A percentile compares a stretch with the other conserved stretches of the same genome.
Evolutionary conservation across 2,329 filamentous ascomycete genomes (phyloP).

Genomic region (Magnaporthiopsis incrustans): DNA sequence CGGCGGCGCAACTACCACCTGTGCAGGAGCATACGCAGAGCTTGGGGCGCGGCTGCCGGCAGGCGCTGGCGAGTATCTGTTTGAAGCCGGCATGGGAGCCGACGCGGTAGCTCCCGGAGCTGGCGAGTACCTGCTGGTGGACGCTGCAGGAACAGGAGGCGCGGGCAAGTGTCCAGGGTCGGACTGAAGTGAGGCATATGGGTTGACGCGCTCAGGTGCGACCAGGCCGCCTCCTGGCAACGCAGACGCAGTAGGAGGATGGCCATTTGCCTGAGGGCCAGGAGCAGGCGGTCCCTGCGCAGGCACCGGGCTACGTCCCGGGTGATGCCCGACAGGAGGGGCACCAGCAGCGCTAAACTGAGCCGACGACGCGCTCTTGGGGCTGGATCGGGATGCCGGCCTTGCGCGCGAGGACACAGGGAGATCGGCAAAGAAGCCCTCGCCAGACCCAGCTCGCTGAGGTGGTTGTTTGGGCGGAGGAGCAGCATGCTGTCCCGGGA

Average conservation of each 20-base stretch:
- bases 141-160: conserved; percentile 21
- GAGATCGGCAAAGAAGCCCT: conserved; percentile 71
- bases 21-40: conserved; percentile 30
- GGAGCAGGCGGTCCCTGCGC: conserved; percentile 16
- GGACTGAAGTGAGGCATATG: conserved; percentile 41
- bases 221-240: conserved; percentile 27
- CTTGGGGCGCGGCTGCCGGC: conserved; percentile 28
- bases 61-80: conserved; percentile 47
- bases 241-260: conserved; percentile 18
- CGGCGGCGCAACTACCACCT: conserved; percentile 30
- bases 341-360: conserved; percentile 27
- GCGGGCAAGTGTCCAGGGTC: conserved; percentile 12
- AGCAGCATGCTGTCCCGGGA: conserved; percentile 18
- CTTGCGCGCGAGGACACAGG: conserved; percentile 56
- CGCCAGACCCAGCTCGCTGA: conserved; percentile 22
- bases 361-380: conserved; percentile 32
- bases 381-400: conserved; percentile 47
- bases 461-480: conserved; percentile 11
- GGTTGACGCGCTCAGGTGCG: conserved; percentile 42
- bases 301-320: background rate
- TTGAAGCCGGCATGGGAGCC: conserved; percentile 29
- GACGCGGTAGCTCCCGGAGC: conserved; percentile 31
- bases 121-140: conserved; percentile 51
- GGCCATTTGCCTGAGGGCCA: conserved; percentile 15
- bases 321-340: conserved; percentile 9